Evolutionary conservation across 768 basidiomycete species (phyloP), one percentile per base, ranked within the genome.

Genomic region (Lentinula raphanica): DNA sequence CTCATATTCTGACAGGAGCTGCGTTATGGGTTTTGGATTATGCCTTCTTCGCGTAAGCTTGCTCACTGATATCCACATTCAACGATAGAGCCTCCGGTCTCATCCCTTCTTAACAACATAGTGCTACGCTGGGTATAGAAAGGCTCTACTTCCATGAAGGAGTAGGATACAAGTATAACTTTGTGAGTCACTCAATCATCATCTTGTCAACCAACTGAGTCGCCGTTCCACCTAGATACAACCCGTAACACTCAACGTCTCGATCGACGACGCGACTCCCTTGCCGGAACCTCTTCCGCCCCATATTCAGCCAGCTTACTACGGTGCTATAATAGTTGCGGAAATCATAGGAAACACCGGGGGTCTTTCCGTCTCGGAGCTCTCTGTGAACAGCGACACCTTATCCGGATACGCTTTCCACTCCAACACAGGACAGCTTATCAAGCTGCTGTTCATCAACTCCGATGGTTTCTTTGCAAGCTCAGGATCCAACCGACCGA

Each of bases 11-110:
- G 1, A 86, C 82, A n/a, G 88, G 86, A 13, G 85, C 86, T 0
- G 82, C 84, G 17, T 68, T 89, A 19, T 89, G 87, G 87, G 74
- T 78, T 11, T 69, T 87, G 59, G 86, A 89, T 66, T 87, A 88
- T 67, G 72, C 78, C 1, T 70, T 90, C 3, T 85, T 78, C 63
- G 83, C 84, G 65, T 78, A 64, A 49, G 76, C 64, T 19, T 29
- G 32, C 13, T 42, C 9, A 58, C 27, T 19, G 45, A 29, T 38
- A 13, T 0, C 29, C 21, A 9, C 11, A 9, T 28, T 40, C 19
- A n/a, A n/a, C n/a, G 11, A 27, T 17, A n/a, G 40, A 17, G 13
- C 1, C 28, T 21, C 29, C 25, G 23, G 12, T 17, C 1, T 28
- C 5, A 15, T 29, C 8, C n/a, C 17, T 29, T n/a, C n/a, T n/a